Conservation (phyloP, 257 asterid species). For the Solanum dulcamara region DNA sequence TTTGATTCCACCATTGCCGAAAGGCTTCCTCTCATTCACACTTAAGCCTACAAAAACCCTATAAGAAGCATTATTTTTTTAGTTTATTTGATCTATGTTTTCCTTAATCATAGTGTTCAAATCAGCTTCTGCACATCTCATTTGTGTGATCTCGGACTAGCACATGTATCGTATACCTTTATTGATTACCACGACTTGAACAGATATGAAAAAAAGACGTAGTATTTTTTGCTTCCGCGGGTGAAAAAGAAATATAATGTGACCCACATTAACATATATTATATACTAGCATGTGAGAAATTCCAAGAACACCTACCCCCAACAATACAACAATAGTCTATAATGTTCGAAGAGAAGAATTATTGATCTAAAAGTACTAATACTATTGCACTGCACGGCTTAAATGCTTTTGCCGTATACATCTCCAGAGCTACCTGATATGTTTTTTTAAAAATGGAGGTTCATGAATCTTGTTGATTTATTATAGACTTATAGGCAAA, state of each 20-base stretch:
- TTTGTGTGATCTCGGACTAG: not conserved
- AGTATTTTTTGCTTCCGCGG: not conserved
- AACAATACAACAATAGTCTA: not conserved
- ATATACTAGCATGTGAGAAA: not conserved
- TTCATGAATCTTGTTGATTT: not conserved
- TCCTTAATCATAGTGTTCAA: not conserved
- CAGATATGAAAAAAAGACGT: not conserved
- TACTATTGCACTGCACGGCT: not conserved
- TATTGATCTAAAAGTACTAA: not conserved
- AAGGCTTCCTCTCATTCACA: slow-evolving; percentile 16
- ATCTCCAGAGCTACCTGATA: not conserved
- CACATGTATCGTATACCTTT: not conserved
- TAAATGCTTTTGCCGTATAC: not conserved
- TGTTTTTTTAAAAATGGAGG: not conserved
- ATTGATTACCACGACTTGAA: not conserved
- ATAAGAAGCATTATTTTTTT: not conserved
- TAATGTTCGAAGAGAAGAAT: not conserved
- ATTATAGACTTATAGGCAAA: not conserved
- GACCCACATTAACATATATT: not conserved
- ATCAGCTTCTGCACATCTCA: not conserved
- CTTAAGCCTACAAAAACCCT: not conserved
- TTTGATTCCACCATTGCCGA: slow-evolving; percentile 24
- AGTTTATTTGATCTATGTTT: not conserved
- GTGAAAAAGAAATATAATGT: not conserved
- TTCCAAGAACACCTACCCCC: not conserved